phyloP scores from a whole-genome alignment of 352 stramenopile species.

The Aphanomyces stellatus region DNA sequence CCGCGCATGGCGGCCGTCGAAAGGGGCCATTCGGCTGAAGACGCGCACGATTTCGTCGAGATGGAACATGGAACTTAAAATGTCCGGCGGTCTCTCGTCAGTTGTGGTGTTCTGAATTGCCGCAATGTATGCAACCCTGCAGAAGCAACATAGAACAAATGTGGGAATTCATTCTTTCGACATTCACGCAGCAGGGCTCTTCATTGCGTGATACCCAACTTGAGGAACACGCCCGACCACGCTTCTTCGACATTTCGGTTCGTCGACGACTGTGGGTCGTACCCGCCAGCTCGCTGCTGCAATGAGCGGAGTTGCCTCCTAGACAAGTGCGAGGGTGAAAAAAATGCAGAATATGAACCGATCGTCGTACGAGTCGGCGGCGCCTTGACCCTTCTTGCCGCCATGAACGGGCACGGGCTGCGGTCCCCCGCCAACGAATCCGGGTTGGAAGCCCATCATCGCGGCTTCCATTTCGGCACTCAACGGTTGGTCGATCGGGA shows the following conservation, averaged over 20 bases:
- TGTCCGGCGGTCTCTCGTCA: too few relatives aligned
- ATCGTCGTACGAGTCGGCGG: slow-evolving; percentile 11
- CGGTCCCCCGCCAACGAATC: slow-evolving; percentile 39
- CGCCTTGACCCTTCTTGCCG: slow-evolving; percentile 54
- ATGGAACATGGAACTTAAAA: too few relatives aligned
- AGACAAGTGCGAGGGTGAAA: slow-evolving; percentile 32
- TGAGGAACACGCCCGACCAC: slow-evolving; percentile 70
- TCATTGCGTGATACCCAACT: slow-evolving; percentile 14
- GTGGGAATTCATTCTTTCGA: too few relatives aligned
- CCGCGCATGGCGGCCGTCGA: too few relatives aligned
- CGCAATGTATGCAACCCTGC: too few relatives aligned
- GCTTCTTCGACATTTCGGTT: slow-evolving; percentile 72
- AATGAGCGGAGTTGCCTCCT: slow-evolving; percentile 69
- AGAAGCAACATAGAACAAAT: too few relatives aligned
- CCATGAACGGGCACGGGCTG: slow-evolving; percentile 69
- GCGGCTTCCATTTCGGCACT: slow-evolving; percentile 82
- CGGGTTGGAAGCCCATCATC: slow-evolving; percentile 83
- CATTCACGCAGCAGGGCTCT: too few relatives aligned
- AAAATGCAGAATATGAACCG: too few relatives aligned
- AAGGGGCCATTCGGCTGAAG: too few relatives aligned
- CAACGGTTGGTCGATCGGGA: slow-evolving; percentile 80
- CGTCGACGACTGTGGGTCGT: slow-evolving; percentile 66
- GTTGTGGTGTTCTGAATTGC: too few relatives aligned
- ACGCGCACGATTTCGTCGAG: too few relatives aligned
- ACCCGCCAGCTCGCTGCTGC: slow-evolving; percentile 71